Percentiles rank a stretch among this genome's conserved stretches.
These are phyloP conservation scores for Kluyveromyces marxianus DNA, from an alignment of 1,139 yeast genomes.

Conservation along the genomic window DNA sequence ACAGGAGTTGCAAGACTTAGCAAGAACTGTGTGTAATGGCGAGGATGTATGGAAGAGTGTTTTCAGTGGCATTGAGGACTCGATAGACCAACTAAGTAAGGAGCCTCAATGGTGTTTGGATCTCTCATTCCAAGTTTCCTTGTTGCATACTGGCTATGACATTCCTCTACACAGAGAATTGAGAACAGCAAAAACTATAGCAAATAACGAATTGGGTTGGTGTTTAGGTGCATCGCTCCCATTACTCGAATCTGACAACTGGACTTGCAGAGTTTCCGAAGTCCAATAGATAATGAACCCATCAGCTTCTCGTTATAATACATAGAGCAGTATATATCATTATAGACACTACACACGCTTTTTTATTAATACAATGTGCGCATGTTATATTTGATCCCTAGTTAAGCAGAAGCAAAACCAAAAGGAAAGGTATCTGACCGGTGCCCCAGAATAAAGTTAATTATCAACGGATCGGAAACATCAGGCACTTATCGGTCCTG, in stretches of 20 bases:
- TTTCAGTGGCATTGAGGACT: conserved; percentile 52
- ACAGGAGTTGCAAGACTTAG: conserved; percentile 73
- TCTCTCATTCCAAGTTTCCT: conserved; percentile 78
- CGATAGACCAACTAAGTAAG: conserved; percentile 53
- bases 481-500: too few relatives aligned
- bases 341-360: background rate
- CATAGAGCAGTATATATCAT: background rate
- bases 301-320: background rate
- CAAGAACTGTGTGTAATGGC: conserved; percentile 82
- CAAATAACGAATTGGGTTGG: conserved; percentile 92
- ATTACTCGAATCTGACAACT: conserved; percentile 58
- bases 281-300: conserved; percentile 7
- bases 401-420: too few relatives aligned
- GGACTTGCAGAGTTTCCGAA: conserved; percentile 55
- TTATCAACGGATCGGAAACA: too few relatives aligned
- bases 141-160: conserved; percentile 91
- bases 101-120: conserved; percentile 96
- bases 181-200: conserved; percentile 83
- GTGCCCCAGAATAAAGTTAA: too few relatives aligned
- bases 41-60: conserved; percentile 61
- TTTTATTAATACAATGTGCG: too few relatives aligned
- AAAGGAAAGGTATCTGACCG: too few relatives aligned
- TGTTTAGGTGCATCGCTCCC: conserved; percentile 97
- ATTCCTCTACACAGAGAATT: conserved; percentile 86
- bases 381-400: too few relatives aligned